Conservation (phyloP, 306 rosid genomes). For the Dalbergia cultrata region DNA sequence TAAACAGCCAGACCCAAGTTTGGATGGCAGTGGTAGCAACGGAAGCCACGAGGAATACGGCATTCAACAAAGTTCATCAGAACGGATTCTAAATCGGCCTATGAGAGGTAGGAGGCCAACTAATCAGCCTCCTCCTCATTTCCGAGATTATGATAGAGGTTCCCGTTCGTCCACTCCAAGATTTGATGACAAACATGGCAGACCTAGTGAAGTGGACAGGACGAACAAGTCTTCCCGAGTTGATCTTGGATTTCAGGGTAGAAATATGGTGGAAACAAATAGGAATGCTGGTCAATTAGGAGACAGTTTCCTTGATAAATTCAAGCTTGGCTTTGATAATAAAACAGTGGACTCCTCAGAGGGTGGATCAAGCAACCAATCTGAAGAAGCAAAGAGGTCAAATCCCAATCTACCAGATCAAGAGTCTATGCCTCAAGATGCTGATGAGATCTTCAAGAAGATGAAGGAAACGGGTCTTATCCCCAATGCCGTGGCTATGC, state of each 20-base stretch:
- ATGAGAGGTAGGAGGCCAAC: conserved; percentile 48
- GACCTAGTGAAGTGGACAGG: conserved; percentile 19
- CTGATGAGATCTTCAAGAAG: conserved; percentile 84
- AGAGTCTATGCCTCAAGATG: conserved; percentile 65
- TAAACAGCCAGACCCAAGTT: conserved; percentile 18
- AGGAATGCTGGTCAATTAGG: conserved; percentile 46
- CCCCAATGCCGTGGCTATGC: conserved; percentile 97
- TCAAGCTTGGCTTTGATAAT: conserved; percentile 63
- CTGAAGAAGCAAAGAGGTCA: conserved; percentile 45
- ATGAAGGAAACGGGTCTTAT: conserved; percentile 96
- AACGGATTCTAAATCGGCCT: conserved; percentile 56
- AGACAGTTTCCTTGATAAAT: conserved; percentile 76
- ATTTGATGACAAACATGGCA: conserved; percentile 41
- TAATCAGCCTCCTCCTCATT: conserved; percentile 30
- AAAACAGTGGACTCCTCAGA: conserved; percentile 46
- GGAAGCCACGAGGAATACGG: conserved; percentile 5
- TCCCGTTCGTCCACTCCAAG: conserved; percentile 42
- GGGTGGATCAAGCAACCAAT: conserved; percentile 29
- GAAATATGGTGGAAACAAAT: conserved; percentile 37
- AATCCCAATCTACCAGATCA: conserved; percentile 35
- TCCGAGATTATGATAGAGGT: conserved; percentile 36
- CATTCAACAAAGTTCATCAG: conserved; percentile 27
- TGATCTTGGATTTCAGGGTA: conserved; percentile 46
- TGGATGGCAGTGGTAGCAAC: background rate
- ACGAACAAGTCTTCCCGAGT: conserved; percentile 35